These are phyloP conservation scores for Capsella bursapastoris DNA, from an alignment of 345 rosid species.

Conservation along the genomic window DNA sequence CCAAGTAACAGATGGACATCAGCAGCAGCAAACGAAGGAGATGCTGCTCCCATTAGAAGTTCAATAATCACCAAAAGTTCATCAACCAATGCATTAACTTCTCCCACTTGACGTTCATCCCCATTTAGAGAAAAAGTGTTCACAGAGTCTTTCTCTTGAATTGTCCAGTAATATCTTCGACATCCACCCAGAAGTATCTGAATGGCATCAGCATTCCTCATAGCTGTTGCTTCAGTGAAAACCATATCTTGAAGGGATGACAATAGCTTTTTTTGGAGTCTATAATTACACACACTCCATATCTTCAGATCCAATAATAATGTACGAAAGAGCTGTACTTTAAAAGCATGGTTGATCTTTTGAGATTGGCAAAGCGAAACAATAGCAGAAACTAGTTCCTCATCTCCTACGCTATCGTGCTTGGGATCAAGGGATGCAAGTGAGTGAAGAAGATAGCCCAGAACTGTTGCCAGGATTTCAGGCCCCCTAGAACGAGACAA, in stretches of 20 bases:
- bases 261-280: slow-evolving; percentile 89
- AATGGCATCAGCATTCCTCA: slow-evolving; percentile 96
- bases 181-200: slow-evolving; percentile 97
- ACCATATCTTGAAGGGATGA: slow-evolving; percentile 97
- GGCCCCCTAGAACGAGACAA: slow-evolving; percentile 73
- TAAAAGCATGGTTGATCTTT: slow-evolving; percentile 75
- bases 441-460: slow-evolving; percentile 76
- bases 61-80: slow-evolving; percentile 95
- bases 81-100: slow-evolving; percentile 95
- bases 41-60: slow-evolving; percentile 86
- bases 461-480: slow-evolving; percentile 77
- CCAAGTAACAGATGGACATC: slow-evolving; percentile 84
- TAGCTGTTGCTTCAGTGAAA: slow-evolving; percentile 80
- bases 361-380: slow-evolving; percentile 84
- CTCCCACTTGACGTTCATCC: slow-evolving; percentile 76
- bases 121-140: slow-evolving; percentile 56
- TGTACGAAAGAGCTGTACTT: slow-evolving; percentile 88
- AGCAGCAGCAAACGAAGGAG: slow-evolving; percentile 67
- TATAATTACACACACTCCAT: slow-evolving; percentile 96
- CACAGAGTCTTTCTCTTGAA: slow-evolving; percentile 82
- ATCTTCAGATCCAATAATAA: slow-evolving; percentile 83
- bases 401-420: slow-evolving; percentile 70
- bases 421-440: slow-evolving; percentile 65
- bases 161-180: slow-evolving; percentile 93
- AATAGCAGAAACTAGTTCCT: slow-evolving; percentile 94